Conservation (phyloP, 257 asterid genomes). For the Scutellaria minor region DNA sequence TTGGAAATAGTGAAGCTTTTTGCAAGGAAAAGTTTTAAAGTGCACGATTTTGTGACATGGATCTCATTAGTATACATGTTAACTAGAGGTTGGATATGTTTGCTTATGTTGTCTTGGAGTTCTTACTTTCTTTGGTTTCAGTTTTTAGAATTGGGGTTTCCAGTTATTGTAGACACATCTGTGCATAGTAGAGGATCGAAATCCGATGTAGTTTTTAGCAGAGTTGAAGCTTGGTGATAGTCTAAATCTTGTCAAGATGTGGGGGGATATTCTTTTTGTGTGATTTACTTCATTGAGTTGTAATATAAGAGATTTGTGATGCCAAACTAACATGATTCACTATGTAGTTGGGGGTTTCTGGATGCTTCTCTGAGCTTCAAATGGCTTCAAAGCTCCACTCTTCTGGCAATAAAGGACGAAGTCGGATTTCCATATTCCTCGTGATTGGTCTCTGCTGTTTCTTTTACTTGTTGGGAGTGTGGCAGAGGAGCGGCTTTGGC, state of each 20-base stretch:
- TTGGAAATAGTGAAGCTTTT: background rate
- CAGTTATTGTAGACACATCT: too few species aligned
- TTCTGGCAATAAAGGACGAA: constrained; percentile 56
- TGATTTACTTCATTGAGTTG: constrained; percentile 22
- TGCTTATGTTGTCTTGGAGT: constrained; percentile 22
- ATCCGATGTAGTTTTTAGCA: background rate
- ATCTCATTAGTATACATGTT: constrained; percentile 29
- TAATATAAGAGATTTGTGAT: constrained; percentile 7
- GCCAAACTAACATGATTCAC: constrained; percentile 21
- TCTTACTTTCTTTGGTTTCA: background rate
- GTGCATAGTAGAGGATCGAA: too few species aligned
- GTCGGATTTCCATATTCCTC: constrained; percentile 64
- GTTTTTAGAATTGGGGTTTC: background rate
- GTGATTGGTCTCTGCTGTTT: constrained; percentile 76
- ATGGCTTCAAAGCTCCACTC: constrained; percentile 75
- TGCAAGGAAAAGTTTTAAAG: background rate
- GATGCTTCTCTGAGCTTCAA: constrained; percentile 41
- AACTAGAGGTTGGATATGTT: constrained; percentile 19
- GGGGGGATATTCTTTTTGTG: background rate
- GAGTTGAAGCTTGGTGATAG: constrained; percentile 7
- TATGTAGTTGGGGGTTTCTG: constrained; percentile 39
- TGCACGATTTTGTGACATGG: constrained; percentile 4
- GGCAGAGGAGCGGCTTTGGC: constrained; percentile 93
- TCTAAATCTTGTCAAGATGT: constrained; percentile 15
- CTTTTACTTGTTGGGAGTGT: constrained; percentile 76